Conservation (phyloP, 1,284 basidiomycete species). For the Irpex rosettiformis region DNA sequence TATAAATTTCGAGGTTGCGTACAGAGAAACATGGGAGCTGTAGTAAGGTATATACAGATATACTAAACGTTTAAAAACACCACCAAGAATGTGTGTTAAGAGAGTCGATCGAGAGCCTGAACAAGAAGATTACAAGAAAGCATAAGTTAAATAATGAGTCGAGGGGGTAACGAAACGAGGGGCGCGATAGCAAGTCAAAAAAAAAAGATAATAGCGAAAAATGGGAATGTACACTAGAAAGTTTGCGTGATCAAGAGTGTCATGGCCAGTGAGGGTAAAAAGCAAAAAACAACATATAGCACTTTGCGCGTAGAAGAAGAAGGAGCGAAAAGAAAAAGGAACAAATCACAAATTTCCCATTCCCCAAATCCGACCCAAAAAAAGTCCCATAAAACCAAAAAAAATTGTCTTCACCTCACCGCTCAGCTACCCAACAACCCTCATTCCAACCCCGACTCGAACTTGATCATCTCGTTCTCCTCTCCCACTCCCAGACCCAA, state of each 20-base stretch:
- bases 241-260: not conserved
- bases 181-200: not conserved
- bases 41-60: too few species aligned
- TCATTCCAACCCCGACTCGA: constrained; percentile 25
- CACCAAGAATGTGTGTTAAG: too few species aligned
- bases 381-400: not conserved
- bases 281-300: not conserved
- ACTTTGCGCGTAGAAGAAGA: not conserved
- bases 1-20: too few species aligned
- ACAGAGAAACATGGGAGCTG: too few species aligned
- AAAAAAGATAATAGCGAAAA: not conserved
- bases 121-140: too few species aligned
- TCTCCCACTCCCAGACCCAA: constrained; percentile 13
- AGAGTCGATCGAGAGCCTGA: too few species aligned
- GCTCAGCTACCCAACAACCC: constrained; percentile 11
- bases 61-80: too few species aligned
- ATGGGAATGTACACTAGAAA: not conserved
- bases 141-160: too few species aligned
- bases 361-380: not conserved
- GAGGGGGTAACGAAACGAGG: too few species aligned
- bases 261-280: not conserved
- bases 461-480: constrained; percentile 19
- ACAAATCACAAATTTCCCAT: not conserved
- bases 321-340: not conserved
- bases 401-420: not conserved